phyloP scores from a whole-genome alignment of 108 stramenopile species.

The Skeletonema marinoi region DNA sequence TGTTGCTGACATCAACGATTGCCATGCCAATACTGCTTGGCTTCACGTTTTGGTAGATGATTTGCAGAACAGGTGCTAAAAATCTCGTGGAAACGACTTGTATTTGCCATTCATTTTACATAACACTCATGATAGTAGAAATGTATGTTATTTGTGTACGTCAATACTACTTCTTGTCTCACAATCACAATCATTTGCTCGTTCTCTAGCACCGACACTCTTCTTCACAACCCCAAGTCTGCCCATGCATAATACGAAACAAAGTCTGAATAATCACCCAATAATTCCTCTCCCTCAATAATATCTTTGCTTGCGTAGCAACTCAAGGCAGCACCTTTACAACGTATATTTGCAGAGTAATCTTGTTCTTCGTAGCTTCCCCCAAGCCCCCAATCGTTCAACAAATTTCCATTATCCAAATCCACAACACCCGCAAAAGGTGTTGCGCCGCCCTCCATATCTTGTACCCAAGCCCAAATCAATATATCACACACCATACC shows the following conservation, averaged over 20 bases:
- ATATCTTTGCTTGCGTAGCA: constrained; percentile 6
- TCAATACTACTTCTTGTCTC: too few species aligned
- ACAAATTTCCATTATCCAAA: not conserved
- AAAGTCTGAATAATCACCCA: not conserved
- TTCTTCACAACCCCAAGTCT: not conserved
- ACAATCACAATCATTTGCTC: too few species aligned
- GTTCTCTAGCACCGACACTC: too few species aligned
- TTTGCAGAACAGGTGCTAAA: too few species aligned
- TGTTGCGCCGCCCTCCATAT: not conserved
- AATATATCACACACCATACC: constrained; percentile 12
- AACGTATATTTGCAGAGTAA: not conserved
- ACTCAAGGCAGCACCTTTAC: not conserved
- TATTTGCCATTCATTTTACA: too few species aligned
- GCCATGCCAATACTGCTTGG: too few species aligned
- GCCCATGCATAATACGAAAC: not conserved
- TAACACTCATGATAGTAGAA: too few species aligned
- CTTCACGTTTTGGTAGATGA: too few species aligned
- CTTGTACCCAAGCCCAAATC: constrained; percentile 11
- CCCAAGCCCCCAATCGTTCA: not conserved
- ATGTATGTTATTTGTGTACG: too few species aligned
- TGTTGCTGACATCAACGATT: too few species aligned
- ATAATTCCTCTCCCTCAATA: constrained; percentile 7
- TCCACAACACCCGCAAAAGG: constrained; percentile 1
- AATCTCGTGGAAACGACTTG: too few species aligned
- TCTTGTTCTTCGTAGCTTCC: not conserved